Evolutionary conservation across 225 moss, liverwort and hornwort genomes (phyloP), one percentile per base, ranked within the genome.

Genomic region (Bryum argenteum): DNA sequence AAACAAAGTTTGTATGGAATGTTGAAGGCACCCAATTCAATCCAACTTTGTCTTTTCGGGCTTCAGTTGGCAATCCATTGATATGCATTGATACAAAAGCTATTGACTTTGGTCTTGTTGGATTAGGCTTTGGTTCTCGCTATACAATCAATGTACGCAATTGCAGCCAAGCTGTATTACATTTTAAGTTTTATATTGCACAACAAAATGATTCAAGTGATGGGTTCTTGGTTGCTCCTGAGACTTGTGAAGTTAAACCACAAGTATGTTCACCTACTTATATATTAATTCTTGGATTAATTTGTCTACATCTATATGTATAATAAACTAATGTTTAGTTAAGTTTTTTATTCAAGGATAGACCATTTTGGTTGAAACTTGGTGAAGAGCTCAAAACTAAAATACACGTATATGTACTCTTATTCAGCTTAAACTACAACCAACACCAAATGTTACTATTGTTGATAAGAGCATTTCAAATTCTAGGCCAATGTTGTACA

Each of bases 1-100:
- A 90, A 67, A 78, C 81, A 65, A 82, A 80, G 10, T 91, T 93
- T 78, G 71, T 77, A 1, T 96, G 89, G 88, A 61, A 81, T 26
- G 84, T 96, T 64, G 88, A 87, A 15, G 93, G 89, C 50, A 81
- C 93, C 6, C 86, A 91, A 62, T 89, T 85, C 41, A 85, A 87
- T 73, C 85, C 91, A 18, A 66, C 69, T 0, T 40, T 96, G 10
- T 85, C 61, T 47, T 90, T 93, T n/a, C 76, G 83, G 23, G 93
- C 90, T 20, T 58, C 20, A 10, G 14, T 96, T 57, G 84, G 86
- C 63, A 83, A 91, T 1, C 96, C 96, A 11, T 58, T 80, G 11
- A 68, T 93, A 73, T 71, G 63, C 65, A 87, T 96, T 52, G 90
- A 85, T 1, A 79, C 83, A 40, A 77, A 80, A 22, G 54, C n/a